Base-by-base conservation (phyloP, 2,329 filamentous ascomycete genomes). In the Metarhizium rileyi region DNA sequence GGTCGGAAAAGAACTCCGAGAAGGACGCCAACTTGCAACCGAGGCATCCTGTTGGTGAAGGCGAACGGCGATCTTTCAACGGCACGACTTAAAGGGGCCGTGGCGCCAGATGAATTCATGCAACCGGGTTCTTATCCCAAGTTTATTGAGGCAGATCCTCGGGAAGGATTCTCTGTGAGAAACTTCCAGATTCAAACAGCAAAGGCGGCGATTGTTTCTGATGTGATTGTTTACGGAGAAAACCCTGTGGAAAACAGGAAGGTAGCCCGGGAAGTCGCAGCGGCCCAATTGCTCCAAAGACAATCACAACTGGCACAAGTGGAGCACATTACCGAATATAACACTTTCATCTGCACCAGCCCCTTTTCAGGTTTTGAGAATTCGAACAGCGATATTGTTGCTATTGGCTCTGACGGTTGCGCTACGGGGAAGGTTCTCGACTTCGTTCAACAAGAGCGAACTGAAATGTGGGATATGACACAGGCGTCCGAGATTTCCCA, bases 171-270 rank as follows among this genome's bases (percentile, higher is more conserved):
- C 63, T 95, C 89, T 4, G 90, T 97, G 41, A 82, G 93, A 43
- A 97, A 97, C 65, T 98, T 98, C 63, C 91, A 97, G 59, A 97
- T 97, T 36, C 93, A 98, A 66, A 79, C 87, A 0, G 86, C 86
- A 51, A 98, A 98, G 66, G 73, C 87, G 56, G 90, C 90, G 49
- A 81, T 86, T 56, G 79, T 93, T 8, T 96, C 90, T 1, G 93
- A 98, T 64, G 88, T 98, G 55, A 78, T 98, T 38, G 80, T 98
- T 1, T 98, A 98, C 63, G 89, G 89, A 12, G 86, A 91, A 49
- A 79, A 88, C 55, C 69, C 73, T 35, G 75, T 74, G 2, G 68
- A 77, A 25, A 77, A 79, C 43, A 75, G 78, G 48, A 82, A 83
- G 50, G 70, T 95, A 22, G 79, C 64, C 58, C 86, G 69, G 76